phyloP scores from a whole-genome alignment of 129 eudicot species.

The sunflower (Helianthus annuus) region HanXRQr2.0-SUNRISE NC_035440.2:43105267-43105766 shows the following conservation, averaged over 20 bases:
- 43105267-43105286: not conserved
- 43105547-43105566: no score
- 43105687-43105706: not conserved
- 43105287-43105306: not conserved
- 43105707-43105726: not conserved
- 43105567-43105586: not conserved
- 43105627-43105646: not conserved
- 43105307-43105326: not conserved
- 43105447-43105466: not conserved
- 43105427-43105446: not conserved
- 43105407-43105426: not conserved
- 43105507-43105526: not conserved
- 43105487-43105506: not conserved
- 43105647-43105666: not conserved
- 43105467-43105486: not conserved
- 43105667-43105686: not conserved
- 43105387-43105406: not conserved
- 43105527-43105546: no score
- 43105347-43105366: not conserved
- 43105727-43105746: not conserved
- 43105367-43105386: not conserved
- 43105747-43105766: not conserved
- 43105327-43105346: not conserved
- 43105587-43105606: not conserved
- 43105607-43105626: not conserved